Conservation (phyloP, 1,139 yeast genomes). For the Yamadazyma friedrichii region DNA sequence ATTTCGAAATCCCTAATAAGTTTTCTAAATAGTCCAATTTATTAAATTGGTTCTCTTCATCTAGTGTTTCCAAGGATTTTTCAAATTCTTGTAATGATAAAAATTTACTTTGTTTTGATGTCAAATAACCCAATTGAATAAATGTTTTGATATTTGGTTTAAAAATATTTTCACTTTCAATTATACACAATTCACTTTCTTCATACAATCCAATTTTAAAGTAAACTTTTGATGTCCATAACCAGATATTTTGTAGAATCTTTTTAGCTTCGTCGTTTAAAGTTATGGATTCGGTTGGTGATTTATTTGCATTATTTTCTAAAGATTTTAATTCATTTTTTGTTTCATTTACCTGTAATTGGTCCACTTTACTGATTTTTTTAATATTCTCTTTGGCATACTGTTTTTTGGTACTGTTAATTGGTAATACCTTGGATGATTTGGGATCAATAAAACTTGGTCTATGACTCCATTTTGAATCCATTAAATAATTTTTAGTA, state of each 20-base stretch:
- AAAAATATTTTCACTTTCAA: constrained; percentile 61
- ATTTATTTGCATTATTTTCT: constrained; percentile 1
- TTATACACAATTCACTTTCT: constrained; percentile 72
- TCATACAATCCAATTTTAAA: constrained; percentile 50
- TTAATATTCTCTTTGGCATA: constrained; percentile 22
- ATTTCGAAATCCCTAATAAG: constrained; percentile 63
- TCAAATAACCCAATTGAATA: constrained; percentile 54
- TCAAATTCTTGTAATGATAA: constrained; percentile 69
- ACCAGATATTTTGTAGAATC: constrained; percentile 66
- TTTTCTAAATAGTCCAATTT: constrained; percentile 52
- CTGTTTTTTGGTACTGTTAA: constrained; percentile 15
- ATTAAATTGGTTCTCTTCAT: constrained; percentile 20
- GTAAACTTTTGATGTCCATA: constrained; percentile 70
- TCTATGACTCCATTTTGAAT: constrained; percentile 44
- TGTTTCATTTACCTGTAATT: not conserved
- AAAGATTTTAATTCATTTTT: constrained; percentile 10
- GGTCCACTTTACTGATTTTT: constrained; percentile 17
- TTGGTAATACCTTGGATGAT: constrained; percentile 2
- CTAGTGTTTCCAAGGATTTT: constrained; percentile 52
- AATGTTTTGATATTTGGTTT: constrained; percentile 55
- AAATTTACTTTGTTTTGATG: constrained; percentile 36
- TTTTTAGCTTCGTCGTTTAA: constrained; percentile 19
- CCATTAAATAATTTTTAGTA: constrained; percentile 10
- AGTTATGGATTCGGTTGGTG: not conserved
- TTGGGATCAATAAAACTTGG: constrained; percentile 46